A percentile compares a stretch with the other conserved stretches of the same genome.
phyloP scores from a whole-genome alignment of 2,329 filamentous ascomycete genomes.

The Exophiala aquamarina region DNA sequence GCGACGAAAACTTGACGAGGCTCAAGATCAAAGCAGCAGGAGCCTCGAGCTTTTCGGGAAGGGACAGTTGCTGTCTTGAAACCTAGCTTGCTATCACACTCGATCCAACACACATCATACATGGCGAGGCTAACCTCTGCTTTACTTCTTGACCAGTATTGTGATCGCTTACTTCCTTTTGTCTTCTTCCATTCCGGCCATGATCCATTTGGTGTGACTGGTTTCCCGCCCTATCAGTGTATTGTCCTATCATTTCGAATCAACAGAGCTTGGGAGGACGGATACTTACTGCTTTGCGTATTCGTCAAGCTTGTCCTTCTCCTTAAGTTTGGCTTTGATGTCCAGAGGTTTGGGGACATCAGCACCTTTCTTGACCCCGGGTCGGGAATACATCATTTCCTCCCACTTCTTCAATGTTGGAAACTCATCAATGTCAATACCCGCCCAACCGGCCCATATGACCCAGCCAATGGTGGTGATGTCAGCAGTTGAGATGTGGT shows the following conservation, averaged over 20 bases:
- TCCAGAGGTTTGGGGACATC: slow-evolving; percentile 67
- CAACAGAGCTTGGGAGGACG: too few relatives aligned
- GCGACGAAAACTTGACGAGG: too few relatives aligned
- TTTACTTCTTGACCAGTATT: too few relatives aligned
- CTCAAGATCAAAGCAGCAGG: too few relatives aligned
- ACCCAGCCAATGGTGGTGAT: slow-evolving; percentile 82
- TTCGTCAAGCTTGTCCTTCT: slow-evolving; percentile 53
- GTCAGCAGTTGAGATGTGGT: slow-evolving; percentile 61
- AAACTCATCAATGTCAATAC: slow-evolving; percentile 72
- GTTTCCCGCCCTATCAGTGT: too few relatives aligned
- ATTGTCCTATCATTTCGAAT: too few relatives aligned
- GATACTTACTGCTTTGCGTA: slow-evolving; percentile 32
- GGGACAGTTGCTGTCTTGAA: too few relatives aligned
- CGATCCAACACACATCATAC: too few relatives aligned
- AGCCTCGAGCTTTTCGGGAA: too few relatives aligned
- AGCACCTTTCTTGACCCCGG: slow-evolving; percentile 72
- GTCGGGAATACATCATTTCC: slow-evolving; percentile 65
- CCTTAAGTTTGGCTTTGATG: slow-evolving; percentile 56
- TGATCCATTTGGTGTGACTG: slow-evolving; percentile 17
- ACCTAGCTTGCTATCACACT: too few relatives aligned
- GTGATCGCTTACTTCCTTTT: slow-evolving; percentile 19
- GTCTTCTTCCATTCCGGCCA: slow-evolving; percentile 28
- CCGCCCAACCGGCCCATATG: slow-evolving; percentile 57
- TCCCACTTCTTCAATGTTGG: slow-evolving; percentile 76
- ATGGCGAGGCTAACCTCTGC: too few relatives aligned